Conservation (phyloP, 2,329 filamentous ascomycete genomes). For the Epichloe hybrida region DNA sequence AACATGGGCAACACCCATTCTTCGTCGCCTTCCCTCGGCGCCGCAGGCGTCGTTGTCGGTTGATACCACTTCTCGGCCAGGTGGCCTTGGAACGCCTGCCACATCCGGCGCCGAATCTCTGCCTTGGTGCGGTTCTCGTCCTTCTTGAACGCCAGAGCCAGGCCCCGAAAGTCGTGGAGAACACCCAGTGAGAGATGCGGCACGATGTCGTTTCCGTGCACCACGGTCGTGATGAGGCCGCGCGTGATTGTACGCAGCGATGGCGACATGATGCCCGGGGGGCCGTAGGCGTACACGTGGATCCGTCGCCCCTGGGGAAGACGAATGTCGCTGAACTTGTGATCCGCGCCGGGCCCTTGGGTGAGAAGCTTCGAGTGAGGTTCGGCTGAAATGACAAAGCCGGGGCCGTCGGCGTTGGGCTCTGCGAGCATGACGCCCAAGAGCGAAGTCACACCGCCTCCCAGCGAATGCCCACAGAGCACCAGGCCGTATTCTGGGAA, state of each 20-base stretch:
- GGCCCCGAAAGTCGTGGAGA: constrained; percentile 60
- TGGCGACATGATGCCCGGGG: constrained; percentile 61
- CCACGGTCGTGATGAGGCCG: constrained; percentile 60
- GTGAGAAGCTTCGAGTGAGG: constrained; percentile 30
- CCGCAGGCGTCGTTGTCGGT: constrained; percentile 16
- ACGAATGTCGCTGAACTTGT: constrained; percentile 25
- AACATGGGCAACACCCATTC: constrained; percentile 57
- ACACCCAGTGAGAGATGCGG: constrained; percentile 61
- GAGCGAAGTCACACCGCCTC: constrained; percentile 55
- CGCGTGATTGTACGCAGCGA: constrained; percentile 56
- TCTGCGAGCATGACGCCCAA: constrained; percentile 59
- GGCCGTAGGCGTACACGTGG: constrained; percentile 68
- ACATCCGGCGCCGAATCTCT: constrained; percentile 53
- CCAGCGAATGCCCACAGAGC: constrained; percentile 55
- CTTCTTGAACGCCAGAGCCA: constrained; percentile 58
- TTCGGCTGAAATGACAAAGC: constrained; percentile 48
- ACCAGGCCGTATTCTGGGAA: constrained; percentile 58
- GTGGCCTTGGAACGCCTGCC: constrained; percentile 49
- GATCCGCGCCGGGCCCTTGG: constrained; percentile 15
- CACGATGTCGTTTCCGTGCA: constrained; percentile 62
- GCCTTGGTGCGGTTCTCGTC: constrained; percentile 54
- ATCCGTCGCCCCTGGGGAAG: constrained; percentile 57
- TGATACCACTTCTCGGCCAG: constrained; percentile 47
- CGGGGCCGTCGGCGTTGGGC: constrained; percentile 38
- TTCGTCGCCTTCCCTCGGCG: constrained; percentile 40